These are phyloP conservation scores for Arthromyces matolae DNA, from an alignment of 768 basidiomycete species.

Conservation along the genomic window DNA sequence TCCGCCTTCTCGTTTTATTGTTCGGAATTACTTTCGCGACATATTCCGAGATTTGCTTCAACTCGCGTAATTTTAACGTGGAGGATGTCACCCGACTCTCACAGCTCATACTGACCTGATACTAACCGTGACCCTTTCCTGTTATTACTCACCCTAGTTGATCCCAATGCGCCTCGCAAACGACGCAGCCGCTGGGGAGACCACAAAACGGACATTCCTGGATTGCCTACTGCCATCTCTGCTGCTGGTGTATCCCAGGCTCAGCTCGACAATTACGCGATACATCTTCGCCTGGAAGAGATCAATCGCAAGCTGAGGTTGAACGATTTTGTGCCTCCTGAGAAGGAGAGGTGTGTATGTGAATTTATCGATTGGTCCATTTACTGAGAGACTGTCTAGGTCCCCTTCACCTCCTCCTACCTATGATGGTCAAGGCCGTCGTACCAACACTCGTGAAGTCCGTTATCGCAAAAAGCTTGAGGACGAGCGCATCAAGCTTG, in stretches of 20 bases:
- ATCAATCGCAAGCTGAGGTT: slow-evolving; percentile 92
- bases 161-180: slow-evolving; percentile 86
- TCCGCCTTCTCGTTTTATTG: slow-evolving; percentile 11
- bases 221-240: slow-evolving; percentile 90
- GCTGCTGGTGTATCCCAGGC: slow-evolving; percentile 91
- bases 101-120: slow-evolving; percentile 39
- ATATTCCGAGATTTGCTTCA: slow-evolving; percentile 16
- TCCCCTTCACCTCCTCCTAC: slow-evolving; percentile 97
- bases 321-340: slow-evolving; percentile 94
- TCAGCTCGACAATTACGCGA: slow-evolving; percentile 97
- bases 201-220: slow-evolving; percentile 85
- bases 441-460: slow-evolving; percentile 98
- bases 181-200: slow-evolving; percentile 98
- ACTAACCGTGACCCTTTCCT: slow-evolving; percentile 55
- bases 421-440: slow-evolving; percentile 95
- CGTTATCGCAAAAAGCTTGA: slow-evolving; percentile 95
- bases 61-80: slow-evolving; percentile 21
- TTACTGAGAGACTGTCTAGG: slow-evolving; percentile 38
- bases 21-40: slow-evolving; percentile 20
- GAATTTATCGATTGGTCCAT: slow-evolving; percentile 19
- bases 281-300: slow-evolving; percentile 93
- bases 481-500: slow-evolving; percentile 87
- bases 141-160: slow-evolving; percentile 54
- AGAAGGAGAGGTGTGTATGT: slow-evolving; percentile 75
- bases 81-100: slow-evolving; percentile 32